A percentile compares a stretch with the other conserved stretches of the same genome.
phyloP scores from a whole-genome alignment of 176 grass and related monocot species.

The Dendrocalamus sinicus region DNA sequence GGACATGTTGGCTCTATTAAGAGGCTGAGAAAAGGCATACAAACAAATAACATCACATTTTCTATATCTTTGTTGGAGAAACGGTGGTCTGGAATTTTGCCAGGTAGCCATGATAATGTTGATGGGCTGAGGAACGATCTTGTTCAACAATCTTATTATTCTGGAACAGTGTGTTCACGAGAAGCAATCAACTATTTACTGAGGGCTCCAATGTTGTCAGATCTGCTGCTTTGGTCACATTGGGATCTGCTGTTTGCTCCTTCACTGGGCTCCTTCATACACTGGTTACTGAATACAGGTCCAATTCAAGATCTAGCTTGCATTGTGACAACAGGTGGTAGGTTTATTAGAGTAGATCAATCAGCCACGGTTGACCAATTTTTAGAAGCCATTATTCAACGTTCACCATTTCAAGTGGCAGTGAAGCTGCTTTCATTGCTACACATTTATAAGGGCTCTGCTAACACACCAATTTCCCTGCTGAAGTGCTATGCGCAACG shows the following conservation, averaged over 20 bases:
- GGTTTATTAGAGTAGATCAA: slow-evolving; percentile 78
- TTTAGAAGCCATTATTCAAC: slow-evolving; percentile 73
- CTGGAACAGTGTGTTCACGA: slow-evolving; percentile 55
- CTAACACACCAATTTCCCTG: slow-evolving; percentile 71
- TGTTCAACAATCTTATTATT: slow-evolving; percentile 55
- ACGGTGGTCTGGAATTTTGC: slow-evolving; percentile 54
- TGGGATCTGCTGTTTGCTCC: slow-evolving; percentile 87
- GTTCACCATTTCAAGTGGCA: slow-evolving; percentile 73
- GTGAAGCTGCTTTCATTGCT: slow-evolving; percentile 85
- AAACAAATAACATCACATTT: slow-evolving; percentile 61
- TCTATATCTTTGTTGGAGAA: slow-evolving; percentile 81
- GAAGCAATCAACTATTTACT: slow-evolving; percentile 72
- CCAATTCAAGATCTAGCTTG: slow-evolving; percentile 71
- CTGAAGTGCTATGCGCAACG: slow-evolving; percentile 85
- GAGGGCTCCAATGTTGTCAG: slow-evolving; percentile 92
- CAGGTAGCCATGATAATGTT: slow-evolving; percentile 30
- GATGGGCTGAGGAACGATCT: slow-evolving; percentile 21
- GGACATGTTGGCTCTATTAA: slow-evolving; percentile 38
- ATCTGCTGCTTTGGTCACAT: slow-evolving; percentile 85
- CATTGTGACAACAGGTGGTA: slow-evolving; percentile 73
- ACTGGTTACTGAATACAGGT: slow-evolving; percentile 75
- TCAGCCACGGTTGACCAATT: slow-evolving; percentile 84
- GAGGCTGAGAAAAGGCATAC: slow-evolving; percentile 52
- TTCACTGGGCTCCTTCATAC: slow-evolving; percentile 75
- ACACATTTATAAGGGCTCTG: slow-evolving; percentile 75